Evolutionary conservation across 169 alveolate species (phyloP).

Genomic region (Perkinsus marinus): DNA sequence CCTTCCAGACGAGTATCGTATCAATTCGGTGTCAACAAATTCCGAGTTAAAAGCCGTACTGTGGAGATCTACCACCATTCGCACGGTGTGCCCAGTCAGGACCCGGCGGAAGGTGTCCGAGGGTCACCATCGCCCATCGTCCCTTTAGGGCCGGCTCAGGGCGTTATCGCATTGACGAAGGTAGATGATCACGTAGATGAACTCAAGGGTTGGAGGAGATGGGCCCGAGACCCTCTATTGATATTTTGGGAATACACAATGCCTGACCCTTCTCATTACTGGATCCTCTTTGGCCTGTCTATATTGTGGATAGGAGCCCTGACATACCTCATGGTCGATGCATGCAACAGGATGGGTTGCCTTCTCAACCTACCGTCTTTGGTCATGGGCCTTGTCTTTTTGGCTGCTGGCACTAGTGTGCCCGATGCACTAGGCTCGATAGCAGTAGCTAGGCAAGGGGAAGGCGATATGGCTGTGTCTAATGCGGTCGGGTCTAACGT

Average conservation of each 20-base stretch:
- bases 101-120: background rate
- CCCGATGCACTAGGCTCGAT: slow-evolving; percentile 18
- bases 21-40: background rate
- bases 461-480: slow-evolving; percentile 21
- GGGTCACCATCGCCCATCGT: too few relatives aligned
- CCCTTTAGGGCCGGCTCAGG: too few relatives aligned
- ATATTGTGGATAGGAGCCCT: background rate
- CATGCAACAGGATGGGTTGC: background rate
- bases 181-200: background rate
- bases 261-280: background rate
- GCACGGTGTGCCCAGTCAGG: background rate
- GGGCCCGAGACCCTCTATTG: background rate
- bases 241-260: background rate
- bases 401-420: slow-evolving; percentile 22
- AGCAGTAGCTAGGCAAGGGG: slow-evolving; percentile 5
- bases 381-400: slow-evolving; percentile 7
- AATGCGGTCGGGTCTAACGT: slow-evolving; percentile 10
- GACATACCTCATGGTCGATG: background rate
- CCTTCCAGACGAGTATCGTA: background rate
- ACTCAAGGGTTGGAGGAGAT: background rate
- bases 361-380: background rate
- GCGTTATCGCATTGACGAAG: background rate
- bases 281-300: background rate
- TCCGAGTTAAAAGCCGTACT: background rate
- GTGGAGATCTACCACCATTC: background rate